phyloP scores from a whole-genome alignment of 2,329 filamentous ascomycete genomes.

The Cyclaneusma minus region DNA sequence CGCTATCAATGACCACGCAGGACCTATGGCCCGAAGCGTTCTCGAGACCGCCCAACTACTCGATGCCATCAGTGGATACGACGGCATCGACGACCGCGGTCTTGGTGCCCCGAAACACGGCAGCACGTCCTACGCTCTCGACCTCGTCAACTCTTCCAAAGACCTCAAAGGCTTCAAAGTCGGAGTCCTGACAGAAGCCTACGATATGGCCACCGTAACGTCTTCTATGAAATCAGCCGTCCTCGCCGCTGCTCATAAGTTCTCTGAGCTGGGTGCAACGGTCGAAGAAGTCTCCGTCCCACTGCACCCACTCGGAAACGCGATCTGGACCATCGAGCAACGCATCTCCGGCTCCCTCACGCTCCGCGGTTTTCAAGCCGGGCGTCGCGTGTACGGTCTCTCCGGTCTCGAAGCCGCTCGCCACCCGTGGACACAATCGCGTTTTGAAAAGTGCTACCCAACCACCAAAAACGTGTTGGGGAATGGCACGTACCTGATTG shows the following conservation, averaged over 20 bases:
- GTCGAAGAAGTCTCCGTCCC: slow-evolving; percentile 35
- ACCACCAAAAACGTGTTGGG: slow-evolving; percentile 36
- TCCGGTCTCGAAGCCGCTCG: slow-evolving; percentile 30
- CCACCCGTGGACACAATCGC: slow-evolving; percentile 27
- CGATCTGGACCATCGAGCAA: slow-evolving; percentile 31
- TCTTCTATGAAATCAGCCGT: slow-evolving; percentile 25
- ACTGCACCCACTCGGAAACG: slow-evolving; percentile 26
- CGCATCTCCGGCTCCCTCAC: slow-evolving; percentile 24
- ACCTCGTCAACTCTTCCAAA: no score
- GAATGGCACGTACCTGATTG: slow-evolving; percentile 29
- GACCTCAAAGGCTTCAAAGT: slow-evolving; percentile 23
- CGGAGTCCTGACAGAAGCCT: slow-evolving; percentile 27
- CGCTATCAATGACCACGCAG: slow-evolving; percentile 32
- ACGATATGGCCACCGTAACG: slow-evolving; percentile 22
- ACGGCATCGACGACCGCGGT: slow-evolving; percentile 28
- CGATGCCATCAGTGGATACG: slow-evolving; percentile 28
- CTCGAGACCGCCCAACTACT: slow-evolving; percentile 24
- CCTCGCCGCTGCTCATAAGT: slow-evolving; percentile 22
- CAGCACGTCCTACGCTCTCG: no score
- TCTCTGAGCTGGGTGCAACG: slow-evolving; percentile 29
- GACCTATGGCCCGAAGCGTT: slow-evolving; percentile 24
- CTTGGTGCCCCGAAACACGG: slow-evolving; percentile 17
- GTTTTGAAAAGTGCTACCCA: slow-evolving; percentile 32
- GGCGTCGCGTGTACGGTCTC: slow-evolving; percentile 30
- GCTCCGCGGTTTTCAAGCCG: slow-evolving; percentile 24